phyloP scores from a whole-genome alignment of 176 grass and related monocot species.

The Rhynchospora pubera region DNA sequence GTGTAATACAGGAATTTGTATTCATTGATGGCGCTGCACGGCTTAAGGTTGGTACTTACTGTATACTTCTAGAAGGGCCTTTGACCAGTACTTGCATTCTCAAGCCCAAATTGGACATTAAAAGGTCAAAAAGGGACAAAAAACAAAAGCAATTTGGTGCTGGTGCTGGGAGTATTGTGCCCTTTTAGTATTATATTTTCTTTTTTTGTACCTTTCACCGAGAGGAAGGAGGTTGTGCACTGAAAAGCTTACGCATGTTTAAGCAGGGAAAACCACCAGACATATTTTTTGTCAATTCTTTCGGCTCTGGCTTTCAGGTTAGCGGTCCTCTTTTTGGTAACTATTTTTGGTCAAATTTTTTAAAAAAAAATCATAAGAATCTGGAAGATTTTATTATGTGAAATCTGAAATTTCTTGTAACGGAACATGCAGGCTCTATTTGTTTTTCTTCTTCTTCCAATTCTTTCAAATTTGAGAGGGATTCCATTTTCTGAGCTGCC shows the following conservation, averaged over 20 bases:
- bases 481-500: slow-evolving; percentile 73
- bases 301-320: slow-evolving; percentile 96
- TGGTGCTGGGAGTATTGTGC: neutral
- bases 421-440: slow-evolving; percentile 69
- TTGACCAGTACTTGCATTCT: neutral
- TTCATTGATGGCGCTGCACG: slow-evolving; percentile 87
- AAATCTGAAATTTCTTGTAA: slow-evolving; percentile 25
- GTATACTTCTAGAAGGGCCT: neutral
- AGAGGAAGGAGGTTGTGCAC: neutral
- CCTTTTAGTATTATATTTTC: neutral
- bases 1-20: slow-evolving; percentile 65
- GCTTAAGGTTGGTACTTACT: slow-evolving; percentile 50
- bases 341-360: slow-evolving; percentile 14
- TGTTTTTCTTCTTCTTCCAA: slow-evolving; percentile 75
- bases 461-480: slow-evolving; percentile 85
- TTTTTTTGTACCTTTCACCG: neutral
- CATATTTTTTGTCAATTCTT: slow-evolving; percentile 96
- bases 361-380: neutral
- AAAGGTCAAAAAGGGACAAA: neutral
- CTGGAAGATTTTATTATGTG: slow-evolving; percentile 1
- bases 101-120: neutral
- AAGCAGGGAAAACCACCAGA: slow-evolving; percentile 70
- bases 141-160: neutral
- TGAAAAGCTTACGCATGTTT: slow-evolving; percentile 5
- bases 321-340: neutral